A percentile compares a stretch with the other conserved stretches of the same genome.
phyloP scores from a whole-genome alignment of 2,329 filamentous ascomycete species.

The Gliomastix tumulicola region DNA sequence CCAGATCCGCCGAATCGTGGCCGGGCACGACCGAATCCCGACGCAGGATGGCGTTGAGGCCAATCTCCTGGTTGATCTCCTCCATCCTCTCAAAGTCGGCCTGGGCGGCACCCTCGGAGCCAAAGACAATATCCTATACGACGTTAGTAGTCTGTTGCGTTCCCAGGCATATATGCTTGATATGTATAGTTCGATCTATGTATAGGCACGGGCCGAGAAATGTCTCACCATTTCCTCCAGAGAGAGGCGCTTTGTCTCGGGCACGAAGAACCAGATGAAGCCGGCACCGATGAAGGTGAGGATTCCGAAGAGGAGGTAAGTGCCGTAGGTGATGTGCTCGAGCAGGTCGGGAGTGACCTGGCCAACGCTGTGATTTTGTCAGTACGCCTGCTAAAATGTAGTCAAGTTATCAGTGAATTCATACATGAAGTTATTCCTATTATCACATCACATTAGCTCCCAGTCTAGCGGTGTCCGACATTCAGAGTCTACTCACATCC shows the following conservation, averaged over 20 bases:
- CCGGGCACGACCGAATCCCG: not conserved
- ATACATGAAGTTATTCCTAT: conserved; percentile 51
- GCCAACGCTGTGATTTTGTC: too few species aligned
- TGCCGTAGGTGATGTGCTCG: conserved; percentile 57
- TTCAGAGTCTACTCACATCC: conserved; percentile 48
- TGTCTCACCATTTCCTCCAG: conserved; percentile 54
- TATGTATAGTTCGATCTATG: too few species aligned
- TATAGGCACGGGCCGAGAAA: too few species aligned
- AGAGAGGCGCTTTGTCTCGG: conserved; percentile 56
- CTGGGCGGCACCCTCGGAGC: conserved; percentile 57
- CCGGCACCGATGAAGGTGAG: conserved; percentile 55
- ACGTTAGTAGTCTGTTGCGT: conserved; percentile 5
- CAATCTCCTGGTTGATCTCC: conserved; percentile 66
- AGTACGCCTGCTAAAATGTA: conserved; percentile 3
- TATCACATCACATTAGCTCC: too few species aligned
- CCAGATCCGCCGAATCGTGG: not conserved
- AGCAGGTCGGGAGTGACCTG: conserved; percentile 67
- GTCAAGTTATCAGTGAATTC: conserved; percentile 5
- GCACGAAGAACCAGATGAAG: conserved; percentile 57
- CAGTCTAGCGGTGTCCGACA: too few species aligned
- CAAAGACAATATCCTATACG: conserved; percentile 55
- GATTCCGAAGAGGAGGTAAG: conserved; percentile 64
- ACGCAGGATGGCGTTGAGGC: conserved; percentile 38
- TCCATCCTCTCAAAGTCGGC: conserved; percentile 64
- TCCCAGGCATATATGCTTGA: too few species aligned